Evolutionary conservation across 2,329 filamentous ascomycete species (phyloP), one percentile per base, ranked within the genome.

Genomic region (Exophiala alcalophila): DNA sequence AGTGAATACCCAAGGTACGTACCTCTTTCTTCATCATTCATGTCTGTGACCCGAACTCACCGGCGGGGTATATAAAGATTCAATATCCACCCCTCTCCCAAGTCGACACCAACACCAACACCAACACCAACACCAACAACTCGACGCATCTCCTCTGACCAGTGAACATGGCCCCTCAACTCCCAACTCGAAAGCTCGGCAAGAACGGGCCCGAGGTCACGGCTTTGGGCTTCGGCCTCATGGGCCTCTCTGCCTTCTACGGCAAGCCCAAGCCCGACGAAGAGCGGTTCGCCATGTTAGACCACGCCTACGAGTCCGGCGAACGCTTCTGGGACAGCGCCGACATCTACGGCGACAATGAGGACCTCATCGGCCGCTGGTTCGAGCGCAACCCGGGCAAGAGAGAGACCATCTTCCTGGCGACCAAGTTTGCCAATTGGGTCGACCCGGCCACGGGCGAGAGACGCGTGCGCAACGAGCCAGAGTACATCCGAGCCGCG

Each of bases 261-360:
- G 72, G 72, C 35, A 49, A 54, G 5, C 55, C 63, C 4, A 69
- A 69, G 54, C 64, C 70, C 1, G 72, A 76, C 44, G 58, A 64
- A 18, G 71, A 75, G 51, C 68, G 73, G 15, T 65, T 74, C 40
- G 64, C 65, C 6, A 40, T 77, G 4, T 49, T 65, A n/a, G 57
- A 62, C 12, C 57, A 63, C 30, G 54, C 60, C 3, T 57, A 63
- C 52, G 41, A 57, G 11, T 53, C 55, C 3, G 60, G 62, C 12
- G 52, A 57, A 11, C 55, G 46, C 4, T 59, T 62, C 49, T 62
- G 61, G 60, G 63, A 65, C 26, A 55, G 53, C 3, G 59, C 62
- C 2, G 62, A 64, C 43, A 40, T 62, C 2, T 65, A 65, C 30
- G 40, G 10, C 2, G 58, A 61, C 44, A 59, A 52, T 25, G 61